Evolutionary conservation across 306 rosid species (phyloP), one percentile per base, ranked within the genome.

Genomic region (Luffa acutangula): DNA sequence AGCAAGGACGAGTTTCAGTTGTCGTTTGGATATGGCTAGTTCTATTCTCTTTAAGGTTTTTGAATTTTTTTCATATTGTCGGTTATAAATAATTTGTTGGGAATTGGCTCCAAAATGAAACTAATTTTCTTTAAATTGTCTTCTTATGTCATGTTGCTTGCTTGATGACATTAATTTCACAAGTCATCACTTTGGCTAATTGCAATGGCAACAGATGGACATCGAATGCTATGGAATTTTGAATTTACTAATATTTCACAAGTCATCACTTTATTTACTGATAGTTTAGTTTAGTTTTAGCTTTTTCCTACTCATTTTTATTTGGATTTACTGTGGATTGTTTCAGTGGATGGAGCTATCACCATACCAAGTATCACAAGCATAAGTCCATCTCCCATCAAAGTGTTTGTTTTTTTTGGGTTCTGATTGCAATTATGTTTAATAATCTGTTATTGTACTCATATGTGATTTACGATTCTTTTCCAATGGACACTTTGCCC

Each of bases 151-250:
- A 9, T 9, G 45, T 12, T 70, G 37, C 43, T 82, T 36, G 57
- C 63, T 78, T 80, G 45, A 25, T 57, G 65, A 75, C 80, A 66
- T 60, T 13, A 21, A 57, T 57, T 81, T 64, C 33, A 41, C 14
- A n/a, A 18, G 59, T 57, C 52, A 41, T n/a, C 53, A 57, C 63
- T 57, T 57, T 80, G 75, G 65, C 66, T 78, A 53, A 70, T 82
- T 89, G 81, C 78, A 94, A 97, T 94, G 98, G 98, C 97, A 88
- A 86, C 97, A 94, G 90, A 94, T 94, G 98, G 98, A 94, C 78
- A 17, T 94, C 84, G 98, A 94, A 72, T 86, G 88, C 31, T 25
- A 86, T 82, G 86, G 83, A 81, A 90, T 87, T 45, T 58, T 70
- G 49, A 94, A 25, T 25, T 25, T 25, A 25, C 31, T 25, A 25